Evolutionary conservation across 2,329 filamentous ascomycete genomes (phyloP).

Genomic region (Diaporthe nobilis): DNA sequence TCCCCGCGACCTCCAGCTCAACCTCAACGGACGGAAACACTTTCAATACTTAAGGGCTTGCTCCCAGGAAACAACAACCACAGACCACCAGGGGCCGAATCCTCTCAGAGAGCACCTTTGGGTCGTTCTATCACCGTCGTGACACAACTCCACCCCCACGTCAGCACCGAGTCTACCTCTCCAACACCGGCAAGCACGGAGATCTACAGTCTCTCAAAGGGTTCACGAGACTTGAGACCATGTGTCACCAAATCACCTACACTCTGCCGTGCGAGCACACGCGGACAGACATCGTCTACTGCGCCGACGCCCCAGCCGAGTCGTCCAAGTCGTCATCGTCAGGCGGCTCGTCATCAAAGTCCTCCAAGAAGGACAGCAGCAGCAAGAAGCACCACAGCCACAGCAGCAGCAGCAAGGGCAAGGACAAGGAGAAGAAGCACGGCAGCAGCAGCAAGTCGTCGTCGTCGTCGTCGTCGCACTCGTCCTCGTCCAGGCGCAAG

Average conservation of each 20-base stretch:
- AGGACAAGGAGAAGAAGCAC: slow-evolving; percentile 44
- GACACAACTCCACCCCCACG: neutral
- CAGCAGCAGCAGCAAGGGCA: slow-evolving; percentile 31
- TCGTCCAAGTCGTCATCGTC: slow-evolving; percentile 44
- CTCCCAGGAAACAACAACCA: neutral
- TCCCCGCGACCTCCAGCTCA: neutral
- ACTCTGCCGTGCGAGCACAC: slow-evolving; percentile 67
- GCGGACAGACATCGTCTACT: slow-evolving; percentile 60
- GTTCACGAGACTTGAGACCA: slow-evolving; percentile 45
- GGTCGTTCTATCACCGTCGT: neutral
- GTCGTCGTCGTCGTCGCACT: slow-evolving; percentile 35
- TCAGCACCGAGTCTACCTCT: neutral
- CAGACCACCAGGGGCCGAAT: neutral
- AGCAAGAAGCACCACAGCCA: slow-evolving; percentile 34
- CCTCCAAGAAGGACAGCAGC: slow-evolving; percentile 31
- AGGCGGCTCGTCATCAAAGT: slow-evolving; percentile 42
- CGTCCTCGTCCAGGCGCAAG: slow-evolving; percentile 47
- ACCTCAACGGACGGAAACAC: neutral
- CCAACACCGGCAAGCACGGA: neutral
- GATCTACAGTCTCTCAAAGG: slow-evolving; percentile 14
- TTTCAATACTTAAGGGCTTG: neutral
- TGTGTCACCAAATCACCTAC: slow-evolving; percentile 66
- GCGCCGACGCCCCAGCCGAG: slow-evolving; percentile 54
- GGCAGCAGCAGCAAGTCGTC: slow-evolving; percentile 37
- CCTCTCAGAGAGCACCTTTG: neutral